phyloP scores from a whole-genome alignment of 2,329 filamentous ascomycete species.

The Neofusicoccum parvum region DNA sequence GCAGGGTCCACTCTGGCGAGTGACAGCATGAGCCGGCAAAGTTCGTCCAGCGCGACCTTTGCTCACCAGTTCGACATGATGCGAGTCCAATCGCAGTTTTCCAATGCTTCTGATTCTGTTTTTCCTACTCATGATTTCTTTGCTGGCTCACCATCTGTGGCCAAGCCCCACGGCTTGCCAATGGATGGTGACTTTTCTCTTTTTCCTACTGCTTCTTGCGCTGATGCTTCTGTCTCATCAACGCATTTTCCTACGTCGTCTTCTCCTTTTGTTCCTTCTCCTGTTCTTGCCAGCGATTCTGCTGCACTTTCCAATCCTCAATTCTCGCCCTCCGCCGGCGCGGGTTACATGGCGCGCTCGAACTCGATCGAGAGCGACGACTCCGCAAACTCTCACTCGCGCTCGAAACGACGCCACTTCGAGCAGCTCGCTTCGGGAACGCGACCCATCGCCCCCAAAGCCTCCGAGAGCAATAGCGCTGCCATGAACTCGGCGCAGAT shows the following conservation, averaged over 20 bases:
- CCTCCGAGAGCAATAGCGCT: conserved; percentile 26
- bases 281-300: conserved; percentile 31
- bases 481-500: not conserved
- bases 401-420: conserved; percentile 49
- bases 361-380: conserved; percentile 40
- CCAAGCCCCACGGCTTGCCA: conserved; percentile 23
- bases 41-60: conserved; percentile 44
- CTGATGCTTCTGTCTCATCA: conserved; percentile 27
- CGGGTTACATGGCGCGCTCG: conserved; percentile 12
- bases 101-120: conserved; percentile 37
- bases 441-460: conserved; percentile 55
- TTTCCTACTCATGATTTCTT: conserved; percentile 33
- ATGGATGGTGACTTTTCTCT: conserved; percentile 19
- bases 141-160: conserved; percentile 25
- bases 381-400: conserved; percentile 8
- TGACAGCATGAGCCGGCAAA: conserved; percentile 49
- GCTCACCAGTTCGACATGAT: conserved; percentile 47
- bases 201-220: conserved; percentile 21
- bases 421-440: conserved; percentile 52
- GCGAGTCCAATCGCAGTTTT: conserved; percentile 46
- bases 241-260: conserved; percentile 30
- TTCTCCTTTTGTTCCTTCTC: conserved; percentile 38
- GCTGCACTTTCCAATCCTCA: conserved; percentile 18
- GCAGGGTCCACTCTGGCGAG: conserved; percentile 40
- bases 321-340: conserved; percentile 1